Evolutionary conservation across 1,284 basidiomycete species (phyloP).

Genomic region (Ceratobasidium sp.): DNA sequence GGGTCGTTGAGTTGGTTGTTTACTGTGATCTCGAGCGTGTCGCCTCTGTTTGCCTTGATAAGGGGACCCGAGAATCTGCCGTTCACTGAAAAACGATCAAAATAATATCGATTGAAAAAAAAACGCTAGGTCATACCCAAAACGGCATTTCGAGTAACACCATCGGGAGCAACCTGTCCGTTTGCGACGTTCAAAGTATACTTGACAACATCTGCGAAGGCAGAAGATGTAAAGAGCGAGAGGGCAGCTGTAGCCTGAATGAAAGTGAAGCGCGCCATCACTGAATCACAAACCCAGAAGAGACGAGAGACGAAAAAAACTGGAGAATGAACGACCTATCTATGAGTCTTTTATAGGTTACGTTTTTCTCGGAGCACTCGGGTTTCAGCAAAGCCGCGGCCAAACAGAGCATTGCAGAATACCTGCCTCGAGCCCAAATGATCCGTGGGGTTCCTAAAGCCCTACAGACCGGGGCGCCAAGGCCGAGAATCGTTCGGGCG

Average conservation of each 20-base stretch:
- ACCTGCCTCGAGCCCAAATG: neutral
- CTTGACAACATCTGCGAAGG: constrained; percentile 29
- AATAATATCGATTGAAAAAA: constrained; percentile 29
- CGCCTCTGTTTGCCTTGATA: constrained; percentile 51
- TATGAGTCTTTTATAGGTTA: constrained; percentile 3
- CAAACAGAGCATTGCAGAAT: neutral
- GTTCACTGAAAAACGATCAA: constrained; percentile 49
- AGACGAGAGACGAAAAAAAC: neutral
- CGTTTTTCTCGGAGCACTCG: neutral
- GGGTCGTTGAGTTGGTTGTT: constrained; percentile 51
- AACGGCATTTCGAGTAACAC: constrained; percentile 56
- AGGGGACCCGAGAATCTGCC: constrained; percentile 51
- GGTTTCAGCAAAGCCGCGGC: neutral
- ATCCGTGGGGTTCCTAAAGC: constrained; percentile 23
- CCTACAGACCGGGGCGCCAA: neutral
- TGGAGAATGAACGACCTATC: neutral
- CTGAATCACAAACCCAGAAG: constrained; percentile 16
- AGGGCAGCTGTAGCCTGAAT: constrained; percentile 39
- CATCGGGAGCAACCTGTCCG: constrained; percentile 54
- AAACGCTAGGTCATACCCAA: neutral
- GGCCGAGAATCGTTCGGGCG: neutral
- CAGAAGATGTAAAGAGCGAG: constrained; percentile 42
- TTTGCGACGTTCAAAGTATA: constrained; percentile 36
- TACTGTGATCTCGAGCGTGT: constrained; percentile 50
- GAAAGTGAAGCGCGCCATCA: constrained; percentile 24